phyloP scores from a whole-genome alignment of 2,329 filamentous ascomycete species.

The Coniochaeta sp. region DNA sequence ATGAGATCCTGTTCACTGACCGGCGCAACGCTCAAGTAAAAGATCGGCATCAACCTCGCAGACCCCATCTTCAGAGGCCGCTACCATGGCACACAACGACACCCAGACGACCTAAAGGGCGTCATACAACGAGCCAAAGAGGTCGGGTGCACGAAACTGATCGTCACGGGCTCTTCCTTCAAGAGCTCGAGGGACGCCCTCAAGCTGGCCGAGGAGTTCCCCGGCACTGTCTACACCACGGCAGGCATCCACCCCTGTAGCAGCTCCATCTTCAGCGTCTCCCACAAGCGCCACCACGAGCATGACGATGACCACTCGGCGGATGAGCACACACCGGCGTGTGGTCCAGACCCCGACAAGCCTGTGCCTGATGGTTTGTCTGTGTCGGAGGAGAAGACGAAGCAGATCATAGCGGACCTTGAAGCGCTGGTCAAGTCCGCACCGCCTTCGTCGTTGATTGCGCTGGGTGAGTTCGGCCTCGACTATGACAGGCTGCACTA shows the following conservation, averaged over 20 bases:
- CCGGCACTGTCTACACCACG: slow-evolving; percentile 78
- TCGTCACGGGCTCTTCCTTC: slow-evolving; percentile 88
- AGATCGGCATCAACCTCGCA: slow-evolving; percentile 92
- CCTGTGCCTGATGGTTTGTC: slow-evolving; percentile 40
- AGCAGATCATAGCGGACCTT: slow-evolving; percentile 51
- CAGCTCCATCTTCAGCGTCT: slow-evolving; percentile 66
- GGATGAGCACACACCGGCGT: slow-evolving; percentile 41
- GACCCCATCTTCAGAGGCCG: slow-evolving; percentile 83
- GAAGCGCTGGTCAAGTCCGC: slow-evolving; percentile 55
- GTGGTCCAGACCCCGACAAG: slow-evolving; percentile 43
- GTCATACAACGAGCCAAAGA: slow-evolving; percentile 73
- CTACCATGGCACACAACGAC: slow-evolving; percentile 72
- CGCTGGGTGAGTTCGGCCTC: slow-evolving; percentile 91
- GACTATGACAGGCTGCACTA: slow-evolving; percentile 91
- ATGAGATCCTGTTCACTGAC: slow-evolving; percentile 1
- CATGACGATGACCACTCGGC: slow-evolving; percentile 26
- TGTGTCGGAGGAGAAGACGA: slow-evolving; percentile 34
- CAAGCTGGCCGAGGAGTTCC: slow-evolving; percentile 64
- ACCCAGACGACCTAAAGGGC: slow-evolving; percentile 65
- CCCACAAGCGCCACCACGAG: slow-evolving; percentile 35
- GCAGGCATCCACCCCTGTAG: slow-evolving; percentile 92
- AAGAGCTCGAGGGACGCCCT: slow-evolving; percentile 70
- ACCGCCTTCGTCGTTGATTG: slow-evolving; percentile 51
- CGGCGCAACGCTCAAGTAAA: slow-evolving; percentile 10
- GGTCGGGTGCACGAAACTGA: slow-evolving; percentile 80